Evolutionary conservation across 208 protist genomes (phyloP).

Genomic region (Leishmania guyanensis): DNA sequence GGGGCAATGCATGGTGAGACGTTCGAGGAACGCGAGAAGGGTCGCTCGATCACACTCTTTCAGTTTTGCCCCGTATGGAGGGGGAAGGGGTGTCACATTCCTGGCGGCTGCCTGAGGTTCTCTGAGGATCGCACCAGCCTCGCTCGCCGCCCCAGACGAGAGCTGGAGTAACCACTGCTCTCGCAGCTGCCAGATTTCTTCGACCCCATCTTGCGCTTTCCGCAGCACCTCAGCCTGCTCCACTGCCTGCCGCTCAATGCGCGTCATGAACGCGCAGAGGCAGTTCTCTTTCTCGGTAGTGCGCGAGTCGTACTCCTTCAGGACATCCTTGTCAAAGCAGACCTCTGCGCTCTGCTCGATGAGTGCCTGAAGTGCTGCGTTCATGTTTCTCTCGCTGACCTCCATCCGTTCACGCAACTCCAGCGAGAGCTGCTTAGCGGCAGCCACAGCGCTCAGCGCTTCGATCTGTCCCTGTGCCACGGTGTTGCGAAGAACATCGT

Average conservation of each 20-base stretch:
- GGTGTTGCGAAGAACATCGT: conserved; percentile 55
- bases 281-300: conserved; percentile 45
- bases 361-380: conserved; percentile 38
- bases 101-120: not conserved
- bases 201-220: conserved; percentile 50
- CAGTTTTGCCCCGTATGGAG: conserved; percentile 35
- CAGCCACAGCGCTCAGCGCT: conserved; percentile 41
- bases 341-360: conserved; percentile 56
- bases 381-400: conserved; percentile 47
- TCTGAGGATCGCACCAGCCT: not conserved
- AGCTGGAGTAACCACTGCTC: conserved; percentile 12
- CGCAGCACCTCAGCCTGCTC: conserved; percentile 72
- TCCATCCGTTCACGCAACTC: conserved; percentile 66
- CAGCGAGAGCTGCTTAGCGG: conserved; percentile 45
- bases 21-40: conserved; percentile 57
- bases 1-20: conserved; percentile 37
- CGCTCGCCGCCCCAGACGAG: not conserved
- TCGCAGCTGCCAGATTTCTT: conserved; percentile 37
- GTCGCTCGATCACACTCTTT: conserved; percentile 57
- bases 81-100: conserved; percentile 33
- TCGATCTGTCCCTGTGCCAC: conserved; percentile 36
- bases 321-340: conserved; percentile 51
- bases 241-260: conserved; percentile 47
- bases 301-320: conserved; percentile 43
- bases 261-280: conserved; percentile 42